These are phyloP conservation scores for Colletotrichum magnum DNA, from an alignment of 2,329 filamentous ascomycete genomes.

Conservation along the genomic window DNA sequence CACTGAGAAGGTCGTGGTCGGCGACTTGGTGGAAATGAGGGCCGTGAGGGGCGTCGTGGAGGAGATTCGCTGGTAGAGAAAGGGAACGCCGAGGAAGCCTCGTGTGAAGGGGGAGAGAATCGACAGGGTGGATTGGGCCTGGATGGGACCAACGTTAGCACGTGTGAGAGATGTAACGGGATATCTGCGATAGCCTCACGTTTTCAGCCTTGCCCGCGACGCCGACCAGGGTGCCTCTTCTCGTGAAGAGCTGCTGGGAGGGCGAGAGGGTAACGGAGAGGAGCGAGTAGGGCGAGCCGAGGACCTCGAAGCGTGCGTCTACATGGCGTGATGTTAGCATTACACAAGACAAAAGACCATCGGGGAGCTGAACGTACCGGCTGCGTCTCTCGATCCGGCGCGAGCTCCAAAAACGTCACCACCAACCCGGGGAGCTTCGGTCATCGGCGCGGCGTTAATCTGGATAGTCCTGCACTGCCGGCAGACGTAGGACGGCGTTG, in stretches of 20 bases:
- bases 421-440: slow-evolving; percentile 64
- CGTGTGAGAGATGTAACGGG: slow-evolving; percentile 1
- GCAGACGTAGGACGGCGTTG: slow-evolving; percentile 59
- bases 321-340: slow-evolving; percentile 15
- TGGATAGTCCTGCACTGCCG: slow-evolving; percentile 73
- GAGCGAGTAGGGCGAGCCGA: slow-evolving; percentile 92
- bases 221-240: slow-evolving; percentile 90
- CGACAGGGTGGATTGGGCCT: slow-evolving; percentile 92
- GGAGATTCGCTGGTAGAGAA: slow-evolving; percentile 92
- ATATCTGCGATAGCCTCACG: slow-evolving; percentile 62
- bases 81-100: slow-evolving; percentile 87
- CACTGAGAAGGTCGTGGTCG: slow-evolving; percentile 87
- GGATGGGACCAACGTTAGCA: background rate
- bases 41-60: slow-evolving; percentile 91
- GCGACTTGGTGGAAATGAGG: slow-evolving; percentile 88
- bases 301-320: slow-evolving; percentile 96
- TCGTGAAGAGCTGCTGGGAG: slow-evolving; percentile 93
- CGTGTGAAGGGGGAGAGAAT: slow-evolving; percentile 87
- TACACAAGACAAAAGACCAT: fast-evolving
- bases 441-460: slow-evolving; percentile 73
- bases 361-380: slow-evolving; percentile 56
- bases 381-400: slow-evolving; percentile 60
- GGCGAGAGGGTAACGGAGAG: slow-evolving; percentile 94
- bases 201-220: slow-evolving; percentile 93
- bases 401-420: slow-evolving; percentile 70